Percentiles rank a stretch among this genome's conserved stretches.
These are phyloP conservation scores for Thalassiosira hispida DNA, from an alignment of 352 stramenopile species.

Conservation along the genomic window DNA sequence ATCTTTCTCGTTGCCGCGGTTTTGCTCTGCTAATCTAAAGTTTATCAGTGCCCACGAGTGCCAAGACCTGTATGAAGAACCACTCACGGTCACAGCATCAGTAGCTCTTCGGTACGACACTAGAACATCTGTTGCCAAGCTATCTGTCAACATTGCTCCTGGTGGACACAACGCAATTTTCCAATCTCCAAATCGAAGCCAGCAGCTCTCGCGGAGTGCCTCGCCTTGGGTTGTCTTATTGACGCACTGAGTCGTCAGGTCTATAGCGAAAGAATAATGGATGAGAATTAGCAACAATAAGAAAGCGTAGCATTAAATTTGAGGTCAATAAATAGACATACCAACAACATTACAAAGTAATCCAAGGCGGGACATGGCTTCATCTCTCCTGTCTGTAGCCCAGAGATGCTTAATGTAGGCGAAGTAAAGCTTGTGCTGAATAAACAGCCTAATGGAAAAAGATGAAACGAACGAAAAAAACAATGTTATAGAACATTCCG, in stretches of 20 bases:
- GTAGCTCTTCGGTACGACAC: slow-evolving; percentile 79
- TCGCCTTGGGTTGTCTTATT: slow-evolving; percentile 52
- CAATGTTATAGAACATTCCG: neutral
- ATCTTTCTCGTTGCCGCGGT: slow-evolving; percentile 68
- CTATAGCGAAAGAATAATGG: slow-evolving; percentile 18
- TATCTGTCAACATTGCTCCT: slow-evolving; percentile 58
- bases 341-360: slow-evolving; percentile 88
- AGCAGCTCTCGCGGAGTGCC: slow-evolving; percentile 78
- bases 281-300: neutral
- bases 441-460: slow-evolving; percentile 65
- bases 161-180: slow-evolving; percentile 67
- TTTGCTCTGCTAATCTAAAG: slow-evolving; percentile 94
- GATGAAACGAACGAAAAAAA: slow-evolving; percentile 16
- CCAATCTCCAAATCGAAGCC: slow-evolving; percentile 84
- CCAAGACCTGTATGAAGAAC: slow-evolving; percentile 92
- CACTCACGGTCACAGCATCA: slow-evolving; percentile 64
- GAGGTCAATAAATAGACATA: slow-evolving; percentile 47
- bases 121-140: slow-evolving; percentile 79
- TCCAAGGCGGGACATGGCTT: slow-evolving; percentile 89
- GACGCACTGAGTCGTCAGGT: slow-evolving; percentile 55
- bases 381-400: slow-evolving; percentile 88
- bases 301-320: slow-evolving; percentile 6
- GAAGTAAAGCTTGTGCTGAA: slow-evolving; percentile 93
- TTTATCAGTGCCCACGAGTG: slow-evolving; percentile 97
- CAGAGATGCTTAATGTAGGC: slow-evolving; percentile 95